phyloP scores from a whole-genome alignment of 176 grass and related monocot species.

The Pontederia crassipes region DNA sequence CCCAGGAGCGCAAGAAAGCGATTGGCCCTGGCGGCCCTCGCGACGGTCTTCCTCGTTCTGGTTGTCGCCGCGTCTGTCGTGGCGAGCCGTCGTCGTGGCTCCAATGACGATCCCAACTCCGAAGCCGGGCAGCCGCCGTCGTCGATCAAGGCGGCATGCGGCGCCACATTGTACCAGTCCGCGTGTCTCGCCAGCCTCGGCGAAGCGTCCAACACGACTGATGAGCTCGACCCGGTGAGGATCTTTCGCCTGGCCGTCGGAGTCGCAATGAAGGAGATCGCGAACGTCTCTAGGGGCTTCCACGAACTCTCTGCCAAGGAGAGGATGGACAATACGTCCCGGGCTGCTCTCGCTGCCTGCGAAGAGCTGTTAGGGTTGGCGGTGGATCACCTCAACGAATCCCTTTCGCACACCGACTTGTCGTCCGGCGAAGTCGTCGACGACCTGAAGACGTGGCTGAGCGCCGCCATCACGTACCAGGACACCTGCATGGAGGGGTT shows the following conservation, averaged over 20 bases:
- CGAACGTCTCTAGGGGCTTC: not conserved
- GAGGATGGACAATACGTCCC: no score
- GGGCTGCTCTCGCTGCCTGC: no score
- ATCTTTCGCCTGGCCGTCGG: constrained; percentile 9
- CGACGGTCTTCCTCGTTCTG: no score
- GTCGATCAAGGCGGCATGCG: constrained; percentile 38
- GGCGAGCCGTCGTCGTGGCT: no score
- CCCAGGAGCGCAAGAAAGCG: no score
- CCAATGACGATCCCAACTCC: constrained; percentile 16
- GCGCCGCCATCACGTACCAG: not conserved
- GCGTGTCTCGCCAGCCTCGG: constrained; percentile 66
- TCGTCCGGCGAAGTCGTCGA: not conserved
- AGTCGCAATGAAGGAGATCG: not conserved
- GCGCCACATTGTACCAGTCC: constrained; percentile 66
- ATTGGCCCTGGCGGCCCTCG: no score
- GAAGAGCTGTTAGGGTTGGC: no score
- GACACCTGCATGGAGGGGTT: not conserved
- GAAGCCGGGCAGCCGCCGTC: constrained; percentile 20
- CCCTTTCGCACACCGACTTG: no score
- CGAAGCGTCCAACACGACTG: not conserved
- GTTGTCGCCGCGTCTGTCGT: no score
- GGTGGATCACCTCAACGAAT: no score
- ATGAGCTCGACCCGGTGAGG: constrained; percentile 9
- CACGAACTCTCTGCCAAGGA: no score
- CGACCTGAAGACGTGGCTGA: not conserved